phyloP scores from a whole-genome alignment of 73 alveolate species.

The Paramecium pentaurelia region DNA sequence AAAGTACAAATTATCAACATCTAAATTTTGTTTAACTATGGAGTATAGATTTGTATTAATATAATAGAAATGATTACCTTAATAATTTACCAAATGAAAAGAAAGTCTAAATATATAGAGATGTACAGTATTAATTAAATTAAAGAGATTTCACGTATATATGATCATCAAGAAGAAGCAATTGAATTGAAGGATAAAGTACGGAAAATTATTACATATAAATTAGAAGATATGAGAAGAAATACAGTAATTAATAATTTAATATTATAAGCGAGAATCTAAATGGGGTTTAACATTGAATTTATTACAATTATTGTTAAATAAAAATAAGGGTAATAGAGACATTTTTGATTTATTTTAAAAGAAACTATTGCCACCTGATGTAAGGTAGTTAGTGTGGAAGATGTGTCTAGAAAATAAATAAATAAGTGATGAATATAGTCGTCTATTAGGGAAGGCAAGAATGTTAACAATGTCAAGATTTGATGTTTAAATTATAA shows the following conservation, averaged over 20 bases:
- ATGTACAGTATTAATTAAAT: not conserved
- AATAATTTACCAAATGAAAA: not conserved
- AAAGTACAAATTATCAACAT: not conserved
- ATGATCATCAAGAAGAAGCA: conserved; percentile 54
- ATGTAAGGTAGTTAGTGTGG: conserved; percentile 54
- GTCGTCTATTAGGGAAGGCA: not conserved
- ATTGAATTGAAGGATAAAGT: conserved; percentile 31
- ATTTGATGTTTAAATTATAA: conserved; percentile 57
- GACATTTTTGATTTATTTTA: conserved; percentile 57
- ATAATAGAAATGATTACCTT: conserved; percentile 37
- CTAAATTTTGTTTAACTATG: not conserved
- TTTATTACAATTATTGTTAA: conserved; percentile 3
- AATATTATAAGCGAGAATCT: conserved; percentile 24
- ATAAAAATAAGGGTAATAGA: conserved; percentile 53
- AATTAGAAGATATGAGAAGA: conserved; percentile 64
- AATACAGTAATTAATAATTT: not conserved
- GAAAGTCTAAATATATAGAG: not conserved
- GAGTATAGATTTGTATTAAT: not conserved
- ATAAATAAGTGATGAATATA: conserved; percentile 46
- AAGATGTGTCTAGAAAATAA: conserved; percentile 44
- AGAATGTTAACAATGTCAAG: conserved; percentile 57
- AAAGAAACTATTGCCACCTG: conserved; percentile 47
- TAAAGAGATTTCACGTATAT: conserved; percentile 28
- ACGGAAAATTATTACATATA: conserved; percentile 26
- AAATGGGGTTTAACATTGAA: conserved; percentile 56